Evolutionary conservation across 305 asterid genomes (phyloP).

Genomic region (Fraxinus dipetala): DNA sequence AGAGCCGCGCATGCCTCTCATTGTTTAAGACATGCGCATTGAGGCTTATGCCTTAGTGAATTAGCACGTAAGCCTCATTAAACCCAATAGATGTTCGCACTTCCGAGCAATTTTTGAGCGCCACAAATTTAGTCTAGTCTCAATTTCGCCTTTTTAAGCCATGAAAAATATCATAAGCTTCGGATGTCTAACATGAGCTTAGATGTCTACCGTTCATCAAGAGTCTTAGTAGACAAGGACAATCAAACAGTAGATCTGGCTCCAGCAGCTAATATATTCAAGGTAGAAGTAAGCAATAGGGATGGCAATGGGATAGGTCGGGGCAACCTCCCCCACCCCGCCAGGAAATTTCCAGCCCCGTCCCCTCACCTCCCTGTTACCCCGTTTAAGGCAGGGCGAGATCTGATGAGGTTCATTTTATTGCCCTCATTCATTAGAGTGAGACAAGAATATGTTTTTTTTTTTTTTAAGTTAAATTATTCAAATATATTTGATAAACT

Average conservation of each 20-base stretch:
- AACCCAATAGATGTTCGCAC: background rate
- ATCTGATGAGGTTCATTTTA: too few relatives aligned
- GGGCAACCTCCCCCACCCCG: too few relatives aligned
- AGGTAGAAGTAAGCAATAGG: background rate
- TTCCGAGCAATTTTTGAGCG: background rate
- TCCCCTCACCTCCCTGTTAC: too few relatives aligned
- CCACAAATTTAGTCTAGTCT: background rate
- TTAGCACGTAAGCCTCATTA: background rate
- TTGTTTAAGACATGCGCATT: background rate
- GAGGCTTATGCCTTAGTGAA: background rate
- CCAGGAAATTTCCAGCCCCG: too few relatives aligned
- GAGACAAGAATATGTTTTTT: too few relatives aligned
- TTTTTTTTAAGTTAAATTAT: too few relatives aligned
- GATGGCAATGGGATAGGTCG: too few relatives aligned
- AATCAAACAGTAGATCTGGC: background rate
- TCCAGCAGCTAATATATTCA: background rate
- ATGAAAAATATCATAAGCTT: background rate
- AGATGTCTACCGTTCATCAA: background rate
- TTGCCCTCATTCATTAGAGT: too few relatives aligned
- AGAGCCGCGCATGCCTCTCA: background rate
- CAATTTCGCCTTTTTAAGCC: background rate
- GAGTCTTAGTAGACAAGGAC: background rate
- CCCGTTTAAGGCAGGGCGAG: too few relatives aligned
- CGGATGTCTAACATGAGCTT: background rate
- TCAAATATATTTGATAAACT: too few relatives aligned